Evolutionary conservation across 331 rosid species (phyloP), one percentile per base, ranked within the genome.

Genomic region (Cydonia oblonga): DNA sequence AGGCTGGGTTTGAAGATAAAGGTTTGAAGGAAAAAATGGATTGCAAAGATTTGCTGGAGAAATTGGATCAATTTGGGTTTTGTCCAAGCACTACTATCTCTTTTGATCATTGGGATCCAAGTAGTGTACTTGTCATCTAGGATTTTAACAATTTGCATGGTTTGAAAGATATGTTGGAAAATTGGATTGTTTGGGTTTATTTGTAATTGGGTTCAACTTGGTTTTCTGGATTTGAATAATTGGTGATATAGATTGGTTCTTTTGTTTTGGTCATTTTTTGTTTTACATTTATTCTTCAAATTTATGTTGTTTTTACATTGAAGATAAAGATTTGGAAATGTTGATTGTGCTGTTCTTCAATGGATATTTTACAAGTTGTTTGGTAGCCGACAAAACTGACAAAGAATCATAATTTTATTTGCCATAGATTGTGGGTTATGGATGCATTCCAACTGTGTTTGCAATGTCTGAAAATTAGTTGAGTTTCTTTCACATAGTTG

Each of bases 161-260:
- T 28, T 20, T 49, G 2, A 22, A 72, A 38, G 79, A 74, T 70
- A 71, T 69, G 57, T 64, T 12, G 38, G 25, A 38, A 33, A 16
- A 80, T 80, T 83, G 35, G 66, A 61, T 56, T 29, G 72, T 75
- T 72, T 73, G 78, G 77, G 51, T 75, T 73, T 72, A 59, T 58
- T 69, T 29, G 69, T 81, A 40, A 75, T 42, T 68, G 80, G 81
- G 63, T 58, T 76, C 71, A 40, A 75, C 29, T 68, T 80, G 81
- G 63, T 58, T 76, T 73, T 25, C 54, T 70, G 30, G 56, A 78
- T 70, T 87, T 71, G 35, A 22, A 29, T 28, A 69, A 51, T 76
- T 68, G 53, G 28, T 28, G 52, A 14, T 63, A 64, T 32, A 78
- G 77, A 54, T 83, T 71, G 71, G 38, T 74, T 30, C 22, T 56